Percentiles rank a stretch among this genome's conserved stretches.
Conservation (phyloP, 202 grass and related monocot species). For the Dendrocalamus latiflorus region DNA sequence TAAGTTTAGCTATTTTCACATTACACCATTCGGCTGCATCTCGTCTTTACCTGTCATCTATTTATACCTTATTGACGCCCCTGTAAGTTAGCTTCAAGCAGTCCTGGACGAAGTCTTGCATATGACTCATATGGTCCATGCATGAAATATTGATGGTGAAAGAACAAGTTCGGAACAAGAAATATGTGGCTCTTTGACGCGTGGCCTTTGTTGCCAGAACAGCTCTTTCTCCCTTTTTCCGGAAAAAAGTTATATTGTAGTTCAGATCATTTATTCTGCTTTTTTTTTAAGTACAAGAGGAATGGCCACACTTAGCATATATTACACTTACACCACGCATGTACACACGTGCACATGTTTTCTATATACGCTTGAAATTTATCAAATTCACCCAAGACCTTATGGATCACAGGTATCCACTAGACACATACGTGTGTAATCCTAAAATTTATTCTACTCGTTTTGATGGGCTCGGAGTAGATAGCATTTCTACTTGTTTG, state of each 20-base stretch:
- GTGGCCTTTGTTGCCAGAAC: not conserved
- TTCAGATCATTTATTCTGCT: not conserved
- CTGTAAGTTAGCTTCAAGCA: not conserved
- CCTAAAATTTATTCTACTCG: too few species aligned
- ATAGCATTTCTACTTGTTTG: not conserved
- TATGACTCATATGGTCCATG: not conserved
- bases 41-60: not conserved
- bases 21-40: not conserved
- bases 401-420: too few species aligned
- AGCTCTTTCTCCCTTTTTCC: not conserved
- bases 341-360: too few species aligned
- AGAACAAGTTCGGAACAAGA: not conserved
- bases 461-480: not conserved
- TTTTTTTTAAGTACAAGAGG: too few species aligned
- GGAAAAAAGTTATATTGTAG: not conserved
- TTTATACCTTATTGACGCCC: not conserved
- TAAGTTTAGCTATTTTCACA: not conserved
- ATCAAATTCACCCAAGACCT: too few species aligned
- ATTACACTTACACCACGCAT: too few species aligned
- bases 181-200: not conserved
- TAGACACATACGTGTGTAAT: too few species aligned
- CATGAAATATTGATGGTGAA: slow-evolving; percentile 12
- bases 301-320: too few species aligned
- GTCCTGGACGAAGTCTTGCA: not conserved
- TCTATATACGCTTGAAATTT: too few species aligned